Conservation (phyloP, 345 rosid species). For the Gossypium turneri region DNA sequence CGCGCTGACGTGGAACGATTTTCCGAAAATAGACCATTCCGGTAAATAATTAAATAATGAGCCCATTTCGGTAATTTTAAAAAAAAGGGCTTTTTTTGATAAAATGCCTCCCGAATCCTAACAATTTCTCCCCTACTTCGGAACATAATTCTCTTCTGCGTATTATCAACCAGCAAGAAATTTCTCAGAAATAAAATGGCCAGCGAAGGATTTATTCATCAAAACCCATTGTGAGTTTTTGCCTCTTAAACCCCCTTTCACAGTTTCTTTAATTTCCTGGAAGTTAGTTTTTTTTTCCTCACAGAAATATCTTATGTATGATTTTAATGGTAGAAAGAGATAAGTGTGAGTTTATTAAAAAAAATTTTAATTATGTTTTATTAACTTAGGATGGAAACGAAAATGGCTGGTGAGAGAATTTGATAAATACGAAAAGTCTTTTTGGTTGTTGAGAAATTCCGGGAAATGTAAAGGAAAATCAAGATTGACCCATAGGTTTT, state of each 20-base stretch:
- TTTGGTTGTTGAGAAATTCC: neutral
- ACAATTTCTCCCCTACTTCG: too few species aligned
- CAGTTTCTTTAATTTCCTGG: neutral
- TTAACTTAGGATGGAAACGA: neutral
- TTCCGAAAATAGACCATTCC: too few species aligned
- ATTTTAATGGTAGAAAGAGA: neutral
- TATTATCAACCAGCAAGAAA: neutral
- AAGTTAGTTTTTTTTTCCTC: neutral
- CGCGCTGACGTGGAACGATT: too few species aligned
- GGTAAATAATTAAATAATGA: too few species aligned
- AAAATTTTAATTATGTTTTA: neutral
- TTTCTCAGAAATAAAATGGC: neutral
- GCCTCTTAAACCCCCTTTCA: neutral
- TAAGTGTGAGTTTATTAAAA: neutral
- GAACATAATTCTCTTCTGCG: too few species aligned
- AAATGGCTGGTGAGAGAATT: neutral
- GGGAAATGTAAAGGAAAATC: neutral
- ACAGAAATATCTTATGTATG: neutral
- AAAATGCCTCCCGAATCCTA: too few species aligned
- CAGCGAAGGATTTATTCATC: neutral
- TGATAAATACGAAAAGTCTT: neutral
- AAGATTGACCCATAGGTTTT: neutral
- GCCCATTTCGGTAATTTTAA: too few species aligned
- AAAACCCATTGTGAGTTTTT: slow-evolving; percentile 4
- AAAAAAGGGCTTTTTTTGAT: too few species aligned